Evolutionary conservation across 1,284 basidiomycete species (phyloP).

Genomic region (Trichosporon coremiiforme): DNA sequence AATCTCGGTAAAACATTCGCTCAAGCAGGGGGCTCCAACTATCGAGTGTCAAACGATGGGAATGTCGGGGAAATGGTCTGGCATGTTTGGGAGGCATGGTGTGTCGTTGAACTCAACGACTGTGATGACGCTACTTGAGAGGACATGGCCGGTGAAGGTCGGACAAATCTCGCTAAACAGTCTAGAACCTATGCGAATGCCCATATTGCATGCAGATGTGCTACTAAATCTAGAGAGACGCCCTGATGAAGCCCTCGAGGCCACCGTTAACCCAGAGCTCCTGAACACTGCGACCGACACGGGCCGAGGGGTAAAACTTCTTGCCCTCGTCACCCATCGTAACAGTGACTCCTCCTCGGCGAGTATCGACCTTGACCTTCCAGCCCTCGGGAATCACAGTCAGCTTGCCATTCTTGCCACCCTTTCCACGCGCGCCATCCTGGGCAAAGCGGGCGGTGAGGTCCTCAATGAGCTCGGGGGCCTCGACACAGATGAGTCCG

Average conservation of each 20-base stretch:
- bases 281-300: conserved; percentile 87
- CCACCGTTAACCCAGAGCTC: conserved; percentile 68
- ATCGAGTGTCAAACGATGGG: too few relatives aligned
- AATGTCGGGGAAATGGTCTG: too few relatives aligned
- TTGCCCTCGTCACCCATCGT: conserved; percentile 56
- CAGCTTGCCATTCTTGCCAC: conserved; percentile 74
- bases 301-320: conserved; percentile 69
- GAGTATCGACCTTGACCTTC: conserved; percentile 68
- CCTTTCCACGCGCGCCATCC: conserved; percentile 72
- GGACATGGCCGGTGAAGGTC: too few relatives aligned
- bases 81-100: too few relatives aligned
- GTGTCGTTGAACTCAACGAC: too few relatives aligned
- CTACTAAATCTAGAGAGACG: conserved; percentile 52
- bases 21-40: too few relatives aligned
- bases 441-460: conserved; percentile 74
- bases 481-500: conserved; percentile 92
- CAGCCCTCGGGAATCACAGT: conserved; percentile 72
- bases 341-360: conserved; percentile 67
- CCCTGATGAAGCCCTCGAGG: conserved; percentile 60
- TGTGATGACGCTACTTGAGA: too few relatives aligned
- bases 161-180: too few relatives aligned
- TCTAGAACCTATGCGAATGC: not conserved
- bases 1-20: too few relatives aligned
- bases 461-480: conserved; percentile 82
- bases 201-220: conserved; percentile 12